Evolutionary conservation across 352 stramenopile species (phyloP), one percentile per base, ranked within the genome.

Genomic region (Globisporangium middletonii): DNA sequence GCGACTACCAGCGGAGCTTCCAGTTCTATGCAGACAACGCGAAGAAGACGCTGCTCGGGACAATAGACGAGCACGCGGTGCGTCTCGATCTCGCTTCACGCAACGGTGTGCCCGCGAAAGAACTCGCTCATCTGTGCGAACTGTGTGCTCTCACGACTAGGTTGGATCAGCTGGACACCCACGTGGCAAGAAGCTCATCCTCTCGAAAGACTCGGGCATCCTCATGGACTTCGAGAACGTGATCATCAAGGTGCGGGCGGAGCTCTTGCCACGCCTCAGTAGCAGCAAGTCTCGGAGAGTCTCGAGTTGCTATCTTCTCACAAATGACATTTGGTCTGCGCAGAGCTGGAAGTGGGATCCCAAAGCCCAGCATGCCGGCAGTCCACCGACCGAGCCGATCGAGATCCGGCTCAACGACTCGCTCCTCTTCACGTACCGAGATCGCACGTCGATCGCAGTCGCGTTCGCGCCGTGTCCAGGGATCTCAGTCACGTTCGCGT

Each of bases 21-120:
- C 76, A 87, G 62, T 89, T 88, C 52, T 91, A 88, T 43, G 75
- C 78, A 62, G 75, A 89, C 59, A 86, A 86, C 50, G 57, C 61
- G 15, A 77, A 68, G 43, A 81, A 76, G 28, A 76, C 71, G 27
- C 64, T 89, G 27, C 60, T 91, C 9, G 73, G 64, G 30, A 86
- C 73, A 15, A 43, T 91, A n/a, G 77, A 89, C 53, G 75, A 91
- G 47, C 78, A 91, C 49, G 81, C 79, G 30, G 81, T 89, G 53
- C 35, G 75, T 48, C 28, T 54, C 12, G 18, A 16, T 19, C 9
- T 47, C n/a, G 27, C 3, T 43, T 35, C n/a, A 35, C 27, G 35
- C 26, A 46, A 18, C 53, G 60, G 3, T 35, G 30, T 35, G 30
- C 30, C 7, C 7, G 30, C 3, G 30, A 4, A 35, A 35, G 30